phyloP scores from a whole-genome alignment of 495 filamentous ascomycete genomes.

The Cercophora samala region DNA sequence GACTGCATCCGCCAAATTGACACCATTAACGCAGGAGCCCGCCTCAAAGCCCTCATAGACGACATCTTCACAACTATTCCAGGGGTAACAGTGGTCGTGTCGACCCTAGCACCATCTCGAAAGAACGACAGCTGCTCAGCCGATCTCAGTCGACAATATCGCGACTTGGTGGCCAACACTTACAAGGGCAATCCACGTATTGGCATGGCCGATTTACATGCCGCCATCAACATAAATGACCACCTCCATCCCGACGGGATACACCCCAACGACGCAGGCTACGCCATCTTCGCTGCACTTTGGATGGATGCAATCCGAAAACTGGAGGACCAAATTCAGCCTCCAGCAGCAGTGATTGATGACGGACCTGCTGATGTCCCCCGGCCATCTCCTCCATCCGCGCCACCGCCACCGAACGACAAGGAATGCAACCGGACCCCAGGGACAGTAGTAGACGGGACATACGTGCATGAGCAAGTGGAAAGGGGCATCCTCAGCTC shows the following conservation, averaged over 20 bases:
- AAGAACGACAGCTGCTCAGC: slow-evolving; percentile 5
- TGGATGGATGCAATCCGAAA: slow-evolving; percentile 12
- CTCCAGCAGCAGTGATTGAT: neutral
- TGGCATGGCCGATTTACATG: slow-evolving; percentile 6
- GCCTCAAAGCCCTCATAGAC: slow-evolving; percentile 34
- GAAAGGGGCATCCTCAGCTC: neutral
- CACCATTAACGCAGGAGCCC: slow-evolving; percentile 28
- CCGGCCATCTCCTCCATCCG: neutral
- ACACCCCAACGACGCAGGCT: slow-evolving; percentile 14
- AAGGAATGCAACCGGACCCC: neutral
- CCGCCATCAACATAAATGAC: neutral
- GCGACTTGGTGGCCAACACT: neutral
- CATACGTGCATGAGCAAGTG: slow-evolving; percentile 4
- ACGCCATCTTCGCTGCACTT: slow-evolving; percentile 6
- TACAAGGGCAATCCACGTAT: neutral
- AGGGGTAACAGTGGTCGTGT: slow-evolving; percentile 40
- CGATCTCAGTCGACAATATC: slow-evolving; percentile 16
- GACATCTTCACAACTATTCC: slow-evolving; percentile 35
- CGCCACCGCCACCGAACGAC: neutral
- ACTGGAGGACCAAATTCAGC: slow-evolving; percentile 10
- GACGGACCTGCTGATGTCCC: slow-evolving; percentile 1
- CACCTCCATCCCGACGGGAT: slow-evolving; percentile 9
- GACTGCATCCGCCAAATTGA: slow-evolving; percentile 36
- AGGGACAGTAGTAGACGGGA: neutral
- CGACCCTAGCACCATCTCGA: slow-evolving; percentile 27